These are phyloP conservation scores for Boletus sp. DNA, from an alignment of 768 basidiomycete genomes.

Conservation along the genomic window DNA sequence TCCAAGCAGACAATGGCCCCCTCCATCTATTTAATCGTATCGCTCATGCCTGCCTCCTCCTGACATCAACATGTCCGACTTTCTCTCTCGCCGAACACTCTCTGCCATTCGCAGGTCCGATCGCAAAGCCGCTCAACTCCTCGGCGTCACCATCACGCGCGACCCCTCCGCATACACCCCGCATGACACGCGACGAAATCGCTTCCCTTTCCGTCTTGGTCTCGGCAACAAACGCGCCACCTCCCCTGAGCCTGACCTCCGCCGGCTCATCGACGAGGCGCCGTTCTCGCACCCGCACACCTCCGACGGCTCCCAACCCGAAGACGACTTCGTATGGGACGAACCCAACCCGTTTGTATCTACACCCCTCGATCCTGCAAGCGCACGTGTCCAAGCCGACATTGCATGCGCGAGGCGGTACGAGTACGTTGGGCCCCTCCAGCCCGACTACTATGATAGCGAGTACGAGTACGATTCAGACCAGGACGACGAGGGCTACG, in stretches of 20 bases:
- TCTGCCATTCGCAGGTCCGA: neutral
- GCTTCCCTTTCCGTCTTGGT: neutral
- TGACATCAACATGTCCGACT: too few relatives aligned
- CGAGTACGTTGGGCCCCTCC: neutral
- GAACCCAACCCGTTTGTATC: slow-evolving; percentile 9
- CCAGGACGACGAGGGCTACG: neutral
- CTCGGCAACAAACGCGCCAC: neutral
- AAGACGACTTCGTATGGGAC: slow-evolving; percentile 17
- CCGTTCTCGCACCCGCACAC: too few relatives aligned
- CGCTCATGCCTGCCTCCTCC: too few relatives aligned
- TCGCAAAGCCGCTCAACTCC: neutral
- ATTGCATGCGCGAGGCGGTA: neutral
- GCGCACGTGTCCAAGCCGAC: neutral
- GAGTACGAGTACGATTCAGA: neutral
- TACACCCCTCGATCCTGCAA: neutral
- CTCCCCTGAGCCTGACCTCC: neutral
- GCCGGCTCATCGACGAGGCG: neutral
- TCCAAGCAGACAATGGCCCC: too few relatives aligned
- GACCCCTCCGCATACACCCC: too few relatives aligned
- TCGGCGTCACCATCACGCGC: neutral
- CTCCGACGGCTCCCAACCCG: too few relatives aligned
- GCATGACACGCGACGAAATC: neutral
- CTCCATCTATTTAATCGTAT: too few relatives aligned
- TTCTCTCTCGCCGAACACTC: neutral
- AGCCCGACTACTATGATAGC: neutral